Percentiles rank a stretch among this genome's conserved stretches.
Evolutionary conservation across 129 eudicot species (phyloP).

Genomic region (Flaveria linearis): DNA sequence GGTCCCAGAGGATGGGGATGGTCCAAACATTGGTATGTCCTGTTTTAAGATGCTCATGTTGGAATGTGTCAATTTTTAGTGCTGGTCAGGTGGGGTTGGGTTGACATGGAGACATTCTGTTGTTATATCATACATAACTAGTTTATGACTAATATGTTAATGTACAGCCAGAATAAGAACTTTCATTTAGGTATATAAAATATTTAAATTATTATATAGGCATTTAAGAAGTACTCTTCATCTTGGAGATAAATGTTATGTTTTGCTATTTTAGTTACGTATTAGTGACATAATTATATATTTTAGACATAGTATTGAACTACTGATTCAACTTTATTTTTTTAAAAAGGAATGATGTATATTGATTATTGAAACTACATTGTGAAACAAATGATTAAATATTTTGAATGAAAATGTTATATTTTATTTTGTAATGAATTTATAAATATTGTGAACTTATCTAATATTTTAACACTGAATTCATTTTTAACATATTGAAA

Average conservation of each 20-base stretch:
- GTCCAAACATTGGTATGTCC: conserved; percentile 77
- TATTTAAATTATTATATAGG: not conserved
- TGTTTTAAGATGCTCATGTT: not conserved
- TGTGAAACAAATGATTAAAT: not conserved
- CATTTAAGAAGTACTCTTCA: not conserved
- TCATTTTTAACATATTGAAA: not conserved
- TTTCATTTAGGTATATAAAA: not conserved
- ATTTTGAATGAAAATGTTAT: not conserved
- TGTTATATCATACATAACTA: not conserved
- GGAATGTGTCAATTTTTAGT: not conserved
- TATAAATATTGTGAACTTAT: not conserved
- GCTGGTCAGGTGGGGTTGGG: not conserved
- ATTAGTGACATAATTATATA: not conserved
- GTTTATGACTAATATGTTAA: not conserved
- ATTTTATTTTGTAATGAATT: not conserved
- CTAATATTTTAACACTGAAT: not conserved
- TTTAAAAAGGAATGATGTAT: not conserved
- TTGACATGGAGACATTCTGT: not conserved
- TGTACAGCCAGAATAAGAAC: not conserved
- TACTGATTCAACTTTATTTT: not conserved
- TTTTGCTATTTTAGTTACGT: not conserved
- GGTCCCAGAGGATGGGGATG: conserved; percentile 94
- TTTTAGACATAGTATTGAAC: not conserved
- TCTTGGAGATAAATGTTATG: not conserved
- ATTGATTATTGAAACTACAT: not conserved